These are phyloP conservation scores for Leccinellum rugosiceps DNA, from an alignment of 768 basidiomycete species.

Conservation along the genomic window DNA sequence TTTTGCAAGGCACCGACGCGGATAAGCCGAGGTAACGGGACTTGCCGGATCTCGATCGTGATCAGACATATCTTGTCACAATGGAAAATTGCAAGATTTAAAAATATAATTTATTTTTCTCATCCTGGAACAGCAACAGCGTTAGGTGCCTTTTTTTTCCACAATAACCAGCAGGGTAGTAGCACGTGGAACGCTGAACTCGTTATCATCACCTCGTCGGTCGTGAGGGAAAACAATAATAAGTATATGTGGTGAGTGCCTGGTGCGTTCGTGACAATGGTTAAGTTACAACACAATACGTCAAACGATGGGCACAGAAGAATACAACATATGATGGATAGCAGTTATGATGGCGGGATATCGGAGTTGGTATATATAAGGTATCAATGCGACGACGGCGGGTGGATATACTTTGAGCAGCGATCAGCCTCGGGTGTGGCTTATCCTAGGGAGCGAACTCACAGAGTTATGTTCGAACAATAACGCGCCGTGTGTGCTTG, in stretches of 20 bases:
- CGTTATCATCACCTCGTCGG: constrained; percentile 7
- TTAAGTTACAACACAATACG: constrained; percentile 14
- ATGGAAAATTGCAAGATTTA: background rate
- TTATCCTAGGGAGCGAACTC: background rate
- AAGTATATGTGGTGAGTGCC: constrained; percentile 14
- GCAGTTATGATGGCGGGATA: constrained; percentile 17
- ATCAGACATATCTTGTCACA: constrained; percentile 10
- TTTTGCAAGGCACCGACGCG: constrained; percentile 23
- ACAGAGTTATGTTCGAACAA: constrained; percentile 42
- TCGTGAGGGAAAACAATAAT: constrained; percentile 1
- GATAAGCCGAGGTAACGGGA: constrained; percentile 13
- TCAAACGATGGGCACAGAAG: constrained; percentile 7
- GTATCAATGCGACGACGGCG: constrained; percentile 20
- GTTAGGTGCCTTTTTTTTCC: background rate
- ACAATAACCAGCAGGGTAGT: constrained; percentile 4
- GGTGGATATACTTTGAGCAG: constrained; percentile 1
- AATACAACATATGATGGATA: constrained; percentile 25
- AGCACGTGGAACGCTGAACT: constrained; percentile 13
- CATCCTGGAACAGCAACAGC: background rate
- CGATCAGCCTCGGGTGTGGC: background rate
- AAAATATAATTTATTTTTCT: constrained; percentile 6
- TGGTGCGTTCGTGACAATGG: background rate
- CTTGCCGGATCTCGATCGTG: constrained; percentile 24
- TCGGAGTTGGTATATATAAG: constrained; percentile 20
- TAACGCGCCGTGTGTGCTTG: constrained; percentile 74